Evolutionary conservation across 1,284 basidiomycete genomes (phyloP).

Genomic region (Ceratobasidium sp.): DNA sequence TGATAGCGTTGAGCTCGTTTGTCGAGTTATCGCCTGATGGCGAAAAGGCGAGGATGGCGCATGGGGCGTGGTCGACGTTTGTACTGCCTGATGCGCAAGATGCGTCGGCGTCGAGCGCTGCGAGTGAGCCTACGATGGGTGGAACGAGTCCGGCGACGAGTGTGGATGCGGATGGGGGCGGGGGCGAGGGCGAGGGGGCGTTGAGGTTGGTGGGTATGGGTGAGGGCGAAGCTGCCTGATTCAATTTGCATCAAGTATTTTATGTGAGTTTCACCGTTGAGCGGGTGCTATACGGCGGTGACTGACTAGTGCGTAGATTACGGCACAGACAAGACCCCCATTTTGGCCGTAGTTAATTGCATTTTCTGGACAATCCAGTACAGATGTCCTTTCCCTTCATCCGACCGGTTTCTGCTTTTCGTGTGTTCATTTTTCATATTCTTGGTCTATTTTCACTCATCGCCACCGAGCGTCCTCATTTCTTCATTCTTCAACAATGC

Average conservation of each 20-base stretch:
- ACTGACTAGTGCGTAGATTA: no score
- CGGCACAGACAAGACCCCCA: no score
- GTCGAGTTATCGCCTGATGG: constrained; percentile 76
- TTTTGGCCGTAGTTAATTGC: no score
- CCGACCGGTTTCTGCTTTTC: background rate
- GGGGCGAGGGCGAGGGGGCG: background rate
- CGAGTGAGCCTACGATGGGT: constrained; percentile 5
- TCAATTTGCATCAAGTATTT: constrained; percentile 31
- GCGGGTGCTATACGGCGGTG: no score
- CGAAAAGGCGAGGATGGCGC: constrained; percentile 71
- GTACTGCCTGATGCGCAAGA: constrained; percentile 73
- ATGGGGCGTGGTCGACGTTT: constrained; percentile 69
- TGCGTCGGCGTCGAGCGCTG: constrained; percentile 40
- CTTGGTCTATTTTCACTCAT: background rate
- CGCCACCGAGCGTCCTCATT: background rate
- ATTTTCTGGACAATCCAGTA: no score
- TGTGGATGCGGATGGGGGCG: background rate
- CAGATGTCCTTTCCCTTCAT: background rate
- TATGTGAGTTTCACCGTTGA: constrained; percentile 27
- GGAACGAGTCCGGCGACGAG: constrained; percentile 35
- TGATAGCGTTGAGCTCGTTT: constrained; percentile 71
- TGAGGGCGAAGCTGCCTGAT: background rate
- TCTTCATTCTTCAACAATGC: constrained; percentile 2
- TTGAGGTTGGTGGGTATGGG: constrained; percentile 26
- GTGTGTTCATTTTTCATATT: background rate